Evolutionary conservation across 2,329 filamentous ascomycete genomes (phyloP).

Genomic region (Juglanconis oblonga): DNA sequence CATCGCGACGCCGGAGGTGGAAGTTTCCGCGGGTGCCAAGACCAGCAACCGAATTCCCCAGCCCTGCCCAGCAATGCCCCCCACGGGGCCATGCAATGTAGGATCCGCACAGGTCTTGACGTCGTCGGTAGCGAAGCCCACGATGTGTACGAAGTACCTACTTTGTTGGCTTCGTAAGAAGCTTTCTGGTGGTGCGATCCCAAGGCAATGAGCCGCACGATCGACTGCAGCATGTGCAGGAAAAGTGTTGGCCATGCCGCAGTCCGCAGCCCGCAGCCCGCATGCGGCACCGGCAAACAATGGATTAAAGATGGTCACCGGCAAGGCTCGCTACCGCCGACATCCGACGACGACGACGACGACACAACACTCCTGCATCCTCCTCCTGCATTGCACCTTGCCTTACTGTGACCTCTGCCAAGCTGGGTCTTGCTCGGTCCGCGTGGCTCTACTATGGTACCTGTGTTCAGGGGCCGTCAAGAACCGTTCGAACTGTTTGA

Average conservation of each 20-base stretch:
- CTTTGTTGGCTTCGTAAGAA: too few species aligned
- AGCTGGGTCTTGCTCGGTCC: neutral
- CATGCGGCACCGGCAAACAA: too few species aligned
- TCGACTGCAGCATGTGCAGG: too few species aligned
- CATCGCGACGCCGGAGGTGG: constrained; percentile 3
- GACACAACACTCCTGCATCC: too few species aligned
- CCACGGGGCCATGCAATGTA: neutral
- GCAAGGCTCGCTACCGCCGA: neutral
- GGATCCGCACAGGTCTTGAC: too few species aligned
- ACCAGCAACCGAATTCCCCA: neutral
- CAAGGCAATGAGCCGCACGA: too few species aligned
- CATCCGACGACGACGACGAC: neutral
- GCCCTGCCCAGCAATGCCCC: neutral
- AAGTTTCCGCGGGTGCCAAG: constrained; percentile 8
- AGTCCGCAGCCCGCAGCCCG: too few species aligned
- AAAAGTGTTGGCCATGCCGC: too few species aligned
- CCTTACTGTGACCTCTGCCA: neutral
- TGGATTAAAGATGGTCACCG: neutral
- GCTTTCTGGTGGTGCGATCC: too few species aligned
- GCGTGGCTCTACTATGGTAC: neutral
- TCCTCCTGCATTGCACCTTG: too few species aligned
- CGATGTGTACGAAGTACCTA: too few species aligned
- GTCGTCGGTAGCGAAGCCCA: too few species aligned
- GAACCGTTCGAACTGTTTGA: neutral
- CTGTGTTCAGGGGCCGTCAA: neutral